phyloP scores from a whole-genome alignment of 768 basidiomycete species.

The Boletus pseudopeckii region DNA sequence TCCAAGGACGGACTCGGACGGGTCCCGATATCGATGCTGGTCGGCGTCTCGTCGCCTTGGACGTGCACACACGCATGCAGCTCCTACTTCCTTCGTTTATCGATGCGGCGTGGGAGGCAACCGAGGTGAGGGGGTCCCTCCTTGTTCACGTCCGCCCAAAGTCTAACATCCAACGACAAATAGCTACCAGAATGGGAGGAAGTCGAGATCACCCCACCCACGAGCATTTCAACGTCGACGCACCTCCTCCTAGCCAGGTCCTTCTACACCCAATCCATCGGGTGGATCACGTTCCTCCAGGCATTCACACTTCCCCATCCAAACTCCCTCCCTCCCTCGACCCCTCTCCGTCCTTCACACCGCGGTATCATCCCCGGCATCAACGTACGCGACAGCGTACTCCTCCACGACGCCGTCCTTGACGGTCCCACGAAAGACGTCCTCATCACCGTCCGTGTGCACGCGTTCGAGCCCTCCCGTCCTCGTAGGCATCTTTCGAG shows the following conservation, averaged over 20 bases:
- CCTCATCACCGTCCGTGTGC: conserved; percentile 7
- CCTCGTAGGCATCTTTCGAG: background rate
- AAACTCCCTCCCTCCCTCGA: no score
- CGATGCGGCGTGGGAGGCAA: background rate
- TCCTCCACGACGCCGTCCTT: conserved; percentile 12
- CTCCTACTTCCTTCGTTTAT: background rate
- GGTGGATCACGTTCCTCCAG: conserved; percentile 9
- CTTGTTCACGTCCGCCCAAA: background rate
- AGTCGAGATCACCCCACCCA: background rate
- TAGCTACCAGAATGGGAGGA: background rate
- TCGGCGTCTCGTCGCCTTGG: conserved; percentile 8
- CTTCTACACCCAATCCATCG: background rate
- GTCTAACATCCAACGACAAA: background rate
- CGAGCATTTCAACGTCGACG: conserved; percentile 19
- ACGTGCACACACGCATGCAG: conserved; percentile 12
- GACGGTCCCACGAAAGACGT: conserved; percentile 10
- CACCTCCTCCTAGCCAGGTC: conserved; percentile 15
- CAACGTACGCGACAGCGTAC: background rate
- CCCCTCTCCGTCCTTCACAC: conserved; percentile 9
- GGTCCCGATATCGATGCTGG: background rate
- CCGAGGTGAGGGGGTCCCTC: background rate
- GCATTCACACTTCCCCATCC: conserved; percentile 12
- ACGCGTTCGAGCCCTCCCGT: background rate
- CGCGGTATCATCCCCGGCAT: conserved; percentile 3
- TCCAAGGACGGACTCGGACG: background rate